Percentiles rank a stretch among this genome's conserved stretches.
phyloP scores from a whole-genome alignment of 78 protist species.

The Tieghemostelium lacteum region DNA sequence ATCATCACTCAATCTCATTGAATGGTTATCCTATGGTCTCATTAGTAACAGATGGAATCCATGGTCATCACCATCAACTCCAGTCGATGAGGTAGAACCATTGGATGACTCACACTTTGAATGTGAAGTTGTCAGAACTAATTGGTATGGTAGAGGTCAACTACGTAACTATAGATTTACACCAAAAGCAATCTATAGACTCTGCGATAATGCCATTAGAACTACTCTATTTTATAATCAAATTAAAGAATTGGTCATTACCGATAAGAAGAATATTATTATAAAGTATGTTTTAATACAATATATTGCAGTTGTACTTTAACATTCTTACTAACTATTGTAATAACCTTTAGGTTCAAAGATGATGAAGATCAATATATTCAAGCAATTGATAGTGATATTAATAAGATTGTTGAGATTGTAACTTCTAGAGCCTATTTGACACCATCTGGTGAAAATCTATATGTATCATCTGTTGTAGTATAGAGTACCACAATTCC shows the following conservation, averaged over 20 bases:
- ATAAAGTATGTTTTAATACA: constrained; percentile 32
- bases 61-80: neutral
- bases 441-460: constrained; percentile 43
- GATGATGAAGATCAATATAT: constrained; percentile 71
- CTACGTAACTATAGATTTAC: constrained; percentile 49
- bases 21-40: constrained; percentile 58
- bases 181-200: constrained; percentile 28
- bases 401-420: constrained; percentile 38
- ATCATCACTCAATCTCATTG: constrained; percentile 28
- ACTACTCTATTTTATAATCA: constrained; percentile 41
- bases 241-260: constrained; percentile 20
- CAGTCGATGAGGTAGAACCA: neutral
- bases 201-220: neutral
- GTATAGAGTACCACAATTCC: neutral
- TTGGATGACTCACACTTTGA: constrained; percentile 34
- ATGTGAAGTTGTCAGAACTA: constrained; percentile 46
- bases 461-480: constrained; percentile 20
- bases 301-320: neutral
- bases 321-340: neutral
- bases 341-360: neutral
- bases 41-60: constrained; percentile 19
- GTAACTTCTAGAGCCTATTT: constrained; percentile 68
- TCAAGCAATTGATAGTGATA: constrained; percentile 54
- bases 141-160: constrained; percentile 75
- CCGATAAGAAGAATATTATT: constrained; percentile 50